Evolutionary conservation across 495 filamentous ascomycete genomes (phyloP).

Genomic region (Penicillium coprophilum): DNA sequence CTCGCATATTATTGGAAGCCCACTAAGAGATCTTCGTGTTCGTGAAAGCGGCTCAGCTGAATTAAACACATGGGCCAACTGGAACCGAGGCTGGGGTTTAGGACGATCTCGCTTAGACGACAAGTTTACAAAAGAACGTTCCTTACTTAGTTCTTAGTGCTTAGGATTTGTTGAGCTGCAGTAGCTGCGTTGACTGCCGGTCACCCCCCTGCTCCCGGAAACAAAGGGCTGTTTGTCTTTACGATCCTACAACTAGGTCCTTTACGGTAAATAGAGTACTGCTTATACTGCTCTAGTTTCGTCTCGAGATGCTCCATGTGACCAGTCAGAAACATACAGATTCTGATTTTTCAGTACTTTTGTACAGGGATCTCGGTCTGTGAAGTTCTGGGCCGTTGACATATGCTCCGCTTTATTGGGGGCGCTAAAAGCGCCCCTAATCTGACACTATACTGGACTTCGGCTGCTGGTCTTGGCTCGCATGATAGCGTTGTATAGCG

Average conservation of each 20-base stretch:
- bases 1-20: constrained; percentile 6
- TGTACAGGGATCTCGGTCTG: background rate
- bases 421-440: constrained; percentile 8
- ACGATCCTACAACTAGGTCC: background rate
- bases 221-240: background rate
- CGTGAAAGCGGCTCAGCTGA: constrained; percentile 7
- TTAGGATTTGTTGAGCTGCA: background rate
- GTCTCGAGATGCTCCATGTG: background rate
- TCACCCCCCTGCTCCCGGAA: background rate
- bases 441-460: background rate
- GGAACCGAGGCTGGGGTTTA: background rate
- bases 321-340: constrained; percentile 5
- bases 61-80: constrained; percentile 11
- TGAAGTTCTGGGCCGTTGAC: constrained; percentile 7
- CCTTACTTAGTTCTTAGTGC: no score
- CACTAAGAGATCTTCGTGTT: constrained; percentile 6
- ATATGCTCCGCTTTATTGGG: constrained; percentile 11
- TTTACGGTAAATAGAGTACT: background rate
- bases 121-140: background rate
- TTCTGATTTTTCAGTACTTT: background rate
- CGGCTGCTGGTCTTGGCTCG: constrained; percentile 4
- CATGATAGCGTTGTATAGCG: constrained; percentile 1
- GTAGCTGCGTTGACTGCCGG: constrained; percentile 1
- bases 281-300: background rate
- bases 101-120: constrained; percentile 9